Evolutionary conservation across 148 eudicot genomes (phyloP).

Genomic region (Rhododendron williamsianum): DNA sequence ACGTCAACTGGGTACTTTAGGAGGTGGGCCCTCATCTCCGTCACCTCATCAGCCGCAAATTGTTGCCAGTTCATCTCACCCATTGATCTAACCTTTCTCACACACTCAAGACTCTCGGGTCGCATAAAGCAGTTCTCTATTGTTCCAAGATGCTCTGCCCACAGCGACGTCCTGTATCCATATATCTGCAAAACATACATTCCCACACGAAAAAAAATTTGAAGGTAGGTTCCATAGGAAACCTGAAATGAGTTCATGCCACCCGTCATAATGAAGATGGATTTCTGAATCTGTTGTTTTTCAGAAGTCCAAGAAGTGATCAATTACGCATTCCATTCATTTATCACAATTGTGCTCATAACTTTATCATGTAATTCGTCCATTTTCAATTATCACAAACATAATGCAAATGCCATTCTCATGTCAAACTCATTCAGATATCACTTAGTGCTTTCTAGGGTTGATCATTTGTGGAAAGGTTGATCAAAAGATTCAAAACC

Average conservation of each 20-base stretch:
- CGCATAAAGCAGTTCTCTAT: slow-evolving; percentile 52
- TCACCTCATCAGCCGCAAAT: slow-evolving; percentile 51
- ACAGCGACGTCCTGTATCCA: slow-evolving; percentile 85
- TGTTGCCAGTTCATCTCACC: slow-evolving; percentile 78
- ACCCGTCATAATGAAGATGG: background rate
- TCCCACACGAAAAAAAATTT: background rate
- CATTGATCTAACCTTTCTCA: slow-evolving; percentile 51
- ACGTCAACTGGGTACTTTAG: slow-evolving; percentile 88
- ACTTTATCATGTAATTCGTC: background rate
- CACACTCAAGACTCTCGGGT: slow-evolving; percentile 81
- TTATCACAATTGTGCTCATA: background rate
- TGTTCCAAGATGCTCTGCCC: slow-evolving; percentile 86
- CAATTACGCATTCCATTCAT: background rate
- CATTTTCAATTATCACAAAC: background rate
- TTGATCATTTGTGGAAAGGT: background rate
- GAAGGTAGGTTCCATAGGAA: background rate
- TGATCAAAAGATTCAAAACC: background rate
- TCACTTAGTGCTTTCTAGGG: background rate
- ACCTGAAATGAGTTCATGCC: background rate
- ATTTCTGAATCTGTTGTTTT: background rate
- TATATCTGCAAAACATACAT: slow-evolving; percentile 40
- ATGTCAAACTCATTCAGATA: background rate
- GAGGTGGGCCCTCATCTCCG: slow-evolving; percentile 82
- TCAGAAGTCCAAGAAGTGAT: background rate
- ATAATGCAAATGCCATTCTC: background rate